These are phyloP conservation scores for Neonectria neomacrospora DNA, from an alignment of 2,329 filamentous ascomycete genomes.

Conservation along the genomic window DNA sequence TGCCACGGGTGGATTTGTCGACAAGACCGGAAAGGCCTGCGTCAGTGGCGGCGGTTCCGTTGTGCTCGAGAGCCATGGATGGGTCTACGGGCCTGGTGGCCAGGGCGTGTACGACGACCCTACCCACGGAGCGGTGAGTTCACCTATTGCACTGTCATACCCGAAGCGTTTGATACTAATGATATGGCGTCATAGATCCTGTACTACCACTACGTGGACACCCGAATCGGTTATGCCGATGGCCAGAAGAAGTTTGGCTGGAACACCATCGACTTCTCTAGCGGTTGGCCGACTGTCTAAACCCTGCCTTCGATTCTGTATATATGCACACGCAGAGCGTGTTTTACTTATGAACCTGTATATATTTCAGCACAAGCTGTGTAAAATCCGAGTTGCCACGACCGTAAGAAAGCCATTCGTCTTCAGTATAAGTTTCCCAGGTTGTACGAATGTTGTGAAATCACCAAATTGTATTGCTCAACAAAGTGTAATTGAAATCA, in stretches of 20 bases:
- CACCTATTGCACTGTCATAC: not conserved
- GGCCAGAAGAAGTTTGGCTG: constrained; percentile 62
- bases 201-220: constrained; percentile 54
- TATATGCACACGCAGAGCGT: not conserved
- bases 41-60: constrained; percentile 70
- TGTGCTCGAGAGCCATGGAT: constrained; percentile 68
- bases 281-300: constrained; percentile 57
- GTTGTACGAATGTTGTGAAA: no score
- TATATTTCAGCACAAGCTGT: not conserved
- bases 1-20: constrained; percentile 66
- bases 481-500: no score
- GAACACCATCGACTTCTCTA: constrained; percentile 61
- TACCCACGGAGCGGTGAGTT: constrained; percentile 22
- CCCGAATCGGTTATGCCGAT: constrained; percentile 44
- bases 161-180: constrained; percentile 15
- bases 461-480: no score
- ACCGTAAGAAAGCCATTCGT: no score
- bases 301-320: not conserved
- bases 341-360: not conserved
- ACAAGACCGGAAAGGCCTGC: constrained; percentile 65
- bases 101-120: constrained; percentile 57
- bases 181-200: constrained; percentile 54
- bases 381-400: not conserved
- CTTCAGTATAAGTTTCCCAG: no score
- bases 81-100: constrained; percentile 73